Evolutionary conservation across 768 basidiomycete species (phyloP), one percentile per base, ranked within the genome.

Genomic region (Candolleomyces efflorescens): DNA sequence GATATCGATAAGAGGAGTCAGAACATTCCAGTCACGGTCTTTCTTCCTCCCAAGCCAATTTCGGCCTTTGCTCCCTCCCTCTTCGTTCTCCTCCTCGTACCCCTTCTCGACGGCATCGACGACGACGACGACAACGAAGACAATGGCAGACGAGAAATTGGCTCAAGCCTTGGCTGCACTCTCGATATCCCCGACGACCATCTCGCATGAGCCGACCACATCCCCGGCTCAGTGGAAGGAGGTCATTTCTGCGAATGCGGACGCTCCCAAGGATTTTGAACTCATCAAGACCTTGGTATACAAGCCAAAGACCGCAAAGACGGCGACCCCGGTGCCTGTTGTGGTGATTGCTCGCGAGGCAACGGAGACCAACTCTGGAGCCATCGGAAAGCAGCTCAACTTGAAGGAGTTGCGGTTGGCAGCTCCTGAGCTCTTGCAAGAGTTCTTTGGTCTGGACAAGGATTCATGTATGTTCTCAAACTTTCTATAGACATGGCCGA

Each of bases 221-320:
- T 90, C 89, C 46, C 92, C 89, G 1, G 79, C 82, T 0, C 73
- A 84, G 46, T 96, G 94, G 94, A 83, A 83, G 62, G 86, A 86
- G 45, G 83, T 86, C 45, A 73, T 97, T 64, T 75, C 80, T 60
- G 76, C 81, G 6, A 70, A 73, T 52, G 63, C 79, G 39, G 73
- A 79, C 12, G 74, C 79, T 22, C 86, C 87, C 1, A 74, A 73
- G 48, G 75, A 77, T 15, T 90, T 87, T 66, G 83, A 90, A 69
- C 79, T 92, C 64, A 81, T 90, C 69, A 94, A 94, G 71, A 90
- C 89, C 49, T 86, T 95, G 63, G 87, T 96, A 56, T 96, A 92
- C 86, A 98, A 98, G 69, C 94, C 94, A 32, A 95, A 95, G 73
- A 93, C 94, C 2, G 89, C 94, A n/a, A 97, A 97, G 71, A 82